Evolutionary conservation across 768 basidiomycete genomes (phyloP).

Genomic region (Phallus indusiatus): DNA sequence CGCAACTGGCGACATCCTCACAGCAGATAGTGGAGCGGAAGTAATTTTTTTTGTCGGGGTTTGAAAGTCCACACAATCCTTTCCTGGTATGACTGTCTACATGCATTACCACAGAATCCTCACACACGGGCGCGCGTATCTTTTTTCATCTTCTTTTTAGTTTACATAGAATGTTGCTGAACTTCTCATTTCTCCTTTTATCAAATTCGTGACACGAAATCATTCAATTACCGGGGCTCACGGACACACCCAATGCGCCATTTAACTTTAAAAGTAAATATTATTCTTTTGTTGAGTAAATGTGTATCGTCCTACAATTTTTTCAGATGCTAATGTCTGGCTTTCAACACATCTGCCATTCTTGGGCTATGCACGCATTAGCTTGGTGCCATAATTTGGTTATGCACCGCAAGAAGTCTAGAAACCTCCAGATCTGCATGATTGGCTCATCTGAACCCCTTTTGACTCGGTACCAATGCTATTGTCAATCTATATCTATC

Average conservation of each 20-base stretch:
- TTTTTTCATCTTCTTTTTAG: not conserved
- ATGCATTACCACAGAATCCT: not conserved
- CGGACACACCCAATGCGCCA: not conserved
- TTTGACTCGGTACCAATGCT: too few species aligned
- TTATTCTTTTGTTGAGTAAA: not conserved
- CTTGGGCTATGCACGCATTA: too few species aligned
- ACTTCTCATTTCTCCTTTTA: not conserved
- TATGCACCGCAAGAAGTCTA: too few species aligned
- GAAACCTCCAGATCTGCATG: too few species aligned
- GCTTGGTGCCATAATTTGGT: too few species aligned
- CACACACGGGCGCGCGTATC: not conserved
- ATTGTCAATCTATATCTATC: too few species aligned
- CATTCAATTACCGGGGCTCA: not conserved
- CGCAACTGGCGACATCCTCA: slow-evolving; percentile 37
- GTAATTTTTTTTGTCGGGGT: not conserved
- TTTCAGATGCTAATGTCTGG: too few species aligned
- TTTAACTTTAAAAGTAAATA: not conserved
- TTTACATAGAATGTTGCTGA: not conserved
- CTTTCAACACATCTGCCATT: too few species aligned
- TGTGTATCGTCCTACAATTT: too few species aligned
- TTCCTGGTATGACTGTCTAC: not conserved
- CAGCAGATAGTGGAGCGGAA: not conserved
- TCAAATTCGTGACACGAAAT: not conserved
- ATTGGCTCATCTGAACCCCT: too few species aligned
- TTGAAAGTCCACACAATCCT: not conserved